Evolutionary conservation across 2,329 filamentous ascomycete species (phyloP), one percentile per base, ranked within the genome.

Genomic region (Cladosporium velox): DNA sequence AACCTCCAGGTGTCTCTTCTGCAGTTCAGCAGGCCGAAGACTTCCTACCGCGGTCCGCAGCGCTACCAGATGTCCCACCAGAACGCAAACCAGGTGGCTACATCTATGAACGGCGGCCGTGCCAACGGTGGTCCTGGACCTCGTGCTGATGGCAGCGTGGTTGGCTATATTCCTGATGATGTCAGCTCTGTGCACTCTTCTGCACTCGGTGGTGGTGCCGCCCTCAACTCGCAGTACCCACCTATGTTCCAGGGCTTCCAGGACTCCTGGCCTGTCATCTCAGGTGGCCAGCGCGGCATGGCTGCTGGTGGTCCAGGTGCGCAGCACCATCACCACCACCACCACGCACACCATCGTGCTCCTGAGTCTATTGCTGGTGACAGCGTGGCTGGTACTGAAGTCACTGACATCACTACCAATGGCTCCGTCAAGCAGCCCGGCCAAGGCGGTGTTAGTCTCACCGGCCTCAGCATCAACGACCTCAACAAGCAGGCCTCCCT

Each of bases 171-270:
- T 67, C 92, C 94, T 2, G 95, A 99, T 74, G 95, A 99, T 77
- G 93, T 97, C 49, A 98, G 94, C 10, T 97, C 93, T 2, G 91
- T 99, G 55, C 94, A 98, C 78, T 97, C 94, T 44, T 97, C 93
- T 54, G 90, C 93, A 0, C 87, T 98, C 61, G 93, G 93, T 64
- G 93, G 93, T 44, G 90, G 90, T n/a, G 84, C 96, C 34, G 69
- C 71, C 15, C 67, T 74, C 21, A 91, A 92, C 28, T 49, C 51
- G 18, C 65, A 64, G 24, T 98, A 94, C 77, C 95, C 95, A 18
- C 91, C 91, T 21, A 96, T 97, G 90, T 99, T 99, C 79, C 93
- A 92, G 65, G 91, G 90, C 77, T 98, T 99, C 80, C 89, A 91
- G 11, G 94, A 98, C 71, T 85, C 84, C 4, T 99, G 95, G 95